phyloP scores from a whole-genome alignment of 75 land plant species.

The Cupressus sempervirens region DNA sequence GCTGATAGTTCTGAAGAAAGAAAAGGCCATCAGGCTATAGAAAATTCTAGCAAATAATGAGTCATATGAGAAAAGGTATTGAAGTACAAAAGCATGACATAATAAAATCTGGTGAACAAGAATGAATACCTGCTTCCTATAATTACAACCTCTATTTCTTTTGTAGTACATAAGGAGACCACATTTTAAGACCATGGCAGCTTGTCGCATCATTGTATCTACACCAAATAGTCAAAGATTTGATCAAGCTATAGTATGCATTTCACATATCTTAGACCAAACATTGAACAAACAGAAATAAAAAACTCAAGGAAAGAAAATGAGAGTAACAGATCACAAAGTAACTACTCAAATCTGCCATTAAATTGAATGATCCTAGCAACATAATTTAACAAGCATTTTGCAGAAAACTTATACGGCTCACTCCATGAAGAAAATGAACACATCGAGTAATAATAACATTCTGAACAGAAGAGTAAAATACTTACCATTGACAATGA shows the following conservation, averaged over 20 bases:
- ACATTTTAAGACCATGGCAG: slow-evolving; percentile 82
- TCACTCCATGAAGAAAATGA: background rate
- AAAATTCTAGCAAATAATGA: background rate
- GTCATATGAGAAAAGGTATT: background rate
- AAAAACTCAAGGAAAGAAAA: background rate
- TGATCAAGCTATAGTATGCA: background rate
- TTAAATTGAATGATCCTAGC: background rate
- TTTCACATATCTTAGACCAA: background rate
- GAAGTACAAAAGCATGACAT: background rate
- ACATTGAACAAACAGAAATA: background rate
- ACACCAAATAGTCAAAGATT: slow-evolving; percentile 13
- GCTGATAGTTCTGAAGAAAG: background rate
- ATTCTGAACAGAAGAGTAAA: background rate
- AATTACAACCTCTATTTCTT: slow-evolving; percentile 83
- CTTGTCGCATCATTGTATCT: slow-evolving; percentile 90
- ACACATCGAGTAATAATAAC: background rate
- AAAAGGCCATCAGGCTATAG: background rate
- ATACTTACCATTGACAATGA: slow-evolving; percentile 37
- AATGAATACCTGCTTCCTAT: slow-evolving; percentile 74
- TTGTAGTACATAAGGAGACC: slow-evolving; percentile 79
- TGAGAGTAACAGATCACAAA: background rate
- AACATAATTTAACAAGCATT: background rate
- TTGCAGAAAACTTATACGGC: background rate
- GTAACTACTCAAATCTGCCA: background rate
- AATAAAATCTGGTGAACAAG: background rate